These are phyloP conservation scores for Fistulinella prunicolor DNA, from an alignment of 768 basidiomycete species.

Conservation along the genomic window DNA sequence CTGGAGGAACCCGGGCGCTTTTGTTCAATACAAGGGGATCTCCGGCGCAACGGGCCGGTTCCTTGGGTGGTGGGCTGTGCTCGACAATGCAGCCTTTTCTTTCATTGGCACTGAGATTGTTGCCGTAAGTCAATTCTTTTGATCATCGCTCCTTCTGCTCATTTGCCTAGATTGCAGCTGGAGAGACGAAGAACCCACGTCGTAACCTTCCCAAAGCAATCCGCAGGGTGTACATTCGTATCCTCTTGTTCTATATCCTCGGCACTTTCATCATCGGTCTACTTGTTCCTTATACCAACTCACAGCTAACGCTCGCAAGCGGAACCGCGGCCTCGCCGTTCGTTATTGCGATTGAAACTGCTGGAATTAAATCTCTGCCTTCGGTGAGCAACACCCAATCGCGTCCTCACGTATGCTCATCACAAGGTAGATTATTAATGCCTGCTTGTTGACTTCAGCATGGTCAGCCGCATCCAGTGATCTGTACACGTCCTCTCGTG, in stretches of 20 bases:
- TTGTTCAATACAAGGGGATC: slow-evolving; percentile 68
- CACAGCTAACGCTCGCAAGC: slow-evolving; percentile 44
- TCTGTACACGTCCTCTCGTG: slow-evolving; percentile 84
- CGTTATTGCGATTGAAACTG: slow-evolving; percentile 81
- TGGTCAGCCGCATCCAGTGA: slow-evolving; percentile 92
- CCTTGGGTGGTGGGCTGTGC: slow-evolving; percentile 64
- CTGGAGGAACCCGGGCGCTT: slow-evolving; percentile 89
- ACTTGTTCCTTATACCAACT: slow-evolving; percentile 71
- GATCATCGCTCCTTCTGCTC: not conserved
- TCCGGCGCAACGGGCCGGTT: slow-evolving; percentile 72
- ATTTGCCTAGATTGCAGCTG: slow-evolving; percentile 67
- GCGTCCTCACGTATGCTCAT: too few relatives aligned
- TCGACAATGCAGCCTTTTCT: slow-evolving; percentile 90
- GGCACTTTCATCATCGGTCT: slow-evolving; percentile 77
- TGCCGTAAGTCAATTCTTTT: slow-evolving; percentile 50
- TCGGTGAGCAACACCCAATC: slow-evolving; percentile 56
- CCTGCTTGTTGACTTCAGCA: slow-evolving; percentile 80
- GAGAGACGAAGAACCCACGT: slow-evolving; percentile 88
- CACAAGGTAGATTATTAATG: slow-evolving; percentile 64
- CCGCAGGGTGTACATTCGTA: slow-evolving; percentile 67
- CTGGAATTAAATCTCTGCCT: slow-evolving; percentile 86
- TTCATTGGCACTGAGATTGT: slow-evolving; percentile 95
- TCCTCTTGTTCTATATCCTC: slow-evolving; percentile 75
- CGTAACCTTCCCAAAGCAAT: slow-evolving; percentile 57
- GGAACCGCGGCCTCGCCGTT: slow-evolving; percentile 79